Conservation (phyloP, 2,329 filamentous ascomycete species). For the Penicillium hordei region DNA sequence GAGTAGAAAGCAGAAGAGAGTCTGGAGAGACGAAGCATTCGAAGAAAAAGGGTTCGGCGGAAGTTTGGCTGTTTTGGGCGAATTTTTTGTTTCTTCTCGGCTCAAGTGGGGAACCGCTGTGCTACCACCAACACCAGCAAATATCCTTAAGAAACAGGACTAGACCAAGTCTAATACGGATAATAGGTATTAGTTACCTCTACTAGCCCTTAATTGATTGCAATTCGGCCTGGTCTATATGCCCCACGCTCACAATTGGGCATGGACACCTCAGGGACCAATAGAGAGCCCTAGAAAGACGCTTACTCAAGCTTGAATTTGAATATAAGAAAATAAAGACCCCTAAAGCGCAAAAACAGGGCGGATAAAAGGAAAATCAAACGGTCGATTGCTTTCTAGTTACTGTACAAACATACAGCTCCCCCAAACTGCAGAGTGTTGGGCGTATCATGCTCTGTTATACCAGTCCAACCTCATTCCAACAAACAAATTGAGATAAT, state of each 20-base stretch:
- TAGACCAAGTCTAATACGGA: not conserved
- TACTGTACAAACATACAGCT: slow-evolving; percentile 42
- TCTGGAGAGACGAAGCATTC: slow-evolving; percentile 22
- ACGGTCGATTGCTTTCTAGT: slow-evolving; percentile 41
- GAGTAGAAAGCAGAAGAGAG: slow-evolving; percentile 21
- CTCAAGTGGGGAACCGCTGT: slow-evolving; percentile 20
- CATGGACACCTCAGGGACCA: slow-evolving; percentile 2
- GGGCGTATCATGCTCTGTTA: slow-evolving; percentile 15
- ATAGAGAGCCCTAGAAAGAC: slow-evolving; percentile 13
- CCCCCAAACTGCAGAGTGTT: slow-evolving; percentile 14
- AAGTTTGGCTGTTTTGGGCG: slow-evolving; percentile 28
- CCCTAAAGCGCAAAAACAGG: not conserved
- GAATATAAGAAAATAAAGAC: not conserved
- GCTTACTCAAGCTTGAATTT: slow-evolving; percentile 13
- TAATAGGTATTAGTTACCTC: not conserved
- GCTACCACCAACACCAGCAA: slow-evolving; percentile 7
- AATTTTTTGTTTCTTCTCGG: slow-evolving; percentile 16
- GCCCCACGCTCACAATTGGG: not conserved
- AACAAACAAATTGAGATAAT: slow-evolving; percentile 15
- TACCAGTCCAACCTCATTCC: slow-evolving; percentile 16
- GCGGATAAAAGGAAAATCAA: slow-evolving; percentile 19
- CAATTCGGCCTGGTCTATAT: not conserved
- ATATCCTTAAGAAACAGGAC: not conserved
- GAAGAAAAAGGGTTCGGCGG: slow-evolving; percentile 27
- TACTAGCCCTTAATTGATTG: not conserved